phyloP scores from a whole-genome alignment of 257 asterid genomes.

The Scutellaria barbata region DNA sequence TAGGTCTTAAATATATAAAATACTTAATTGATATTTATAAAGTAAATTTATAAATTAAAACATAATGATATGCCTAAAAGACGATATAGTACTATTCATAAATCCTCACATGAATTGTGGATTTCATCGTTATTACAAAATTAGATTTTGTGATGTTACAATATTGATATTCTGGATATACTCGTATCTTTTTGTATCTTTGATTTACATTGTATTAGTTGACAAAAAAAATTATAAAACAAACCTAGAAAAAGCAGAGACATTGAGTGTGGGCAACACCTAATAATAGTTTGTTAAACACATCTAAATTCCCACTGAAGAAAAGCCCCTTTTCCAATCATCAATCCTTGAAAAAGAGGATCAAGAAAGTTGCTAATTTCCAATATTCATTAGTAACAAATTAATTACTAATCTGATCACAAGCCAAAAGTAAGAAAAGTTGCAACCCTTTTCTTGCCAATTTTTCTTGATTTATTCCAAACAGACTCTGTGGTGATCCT shows the following conservation, averaged over 20 bases:
- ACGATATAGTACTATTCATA: too few species aligned
- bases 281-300: constrained; percentile 12
- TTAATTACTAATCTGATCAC: not conserved
- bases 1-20: too few species aligned
- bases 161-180: too few species aligned
- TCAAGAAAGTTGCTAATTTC: constrained; percentile 33
- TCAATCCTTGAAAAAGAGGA: constrained; percentile 20
- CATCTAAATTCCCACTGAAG: constrained; percentile 25
- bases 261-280: constrained; percentile 32
- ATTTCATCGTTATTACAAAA: too few species aligned
- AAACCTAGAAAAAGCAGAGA: not conserved
- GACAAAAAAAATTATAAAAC: not conserved
- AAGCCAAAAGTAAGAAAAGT: constrained; percentile 26
- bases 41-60: too few species aligned
- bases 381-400: not conserved
- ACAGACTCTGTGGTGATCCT: constrained; percentile 26
- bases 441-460: constrained; percentile 22
- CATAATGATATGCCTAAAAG: too few species aligned
- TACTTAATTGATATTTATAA: too few species aligned
- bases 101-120: too few species aligned
- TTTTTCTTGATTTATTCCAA: constrained; percentile 8
- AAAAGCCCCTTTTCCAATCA: constrained; percentile 19
- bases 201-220: not conserved
- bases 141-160: too few species aligned
- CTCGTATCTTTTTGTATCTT: too few species aligned